phyloP scores from a whole-genome alignment of 2,329 filamentous ascomycete genomes.

The Neofusicoccum sp. region DNA sequence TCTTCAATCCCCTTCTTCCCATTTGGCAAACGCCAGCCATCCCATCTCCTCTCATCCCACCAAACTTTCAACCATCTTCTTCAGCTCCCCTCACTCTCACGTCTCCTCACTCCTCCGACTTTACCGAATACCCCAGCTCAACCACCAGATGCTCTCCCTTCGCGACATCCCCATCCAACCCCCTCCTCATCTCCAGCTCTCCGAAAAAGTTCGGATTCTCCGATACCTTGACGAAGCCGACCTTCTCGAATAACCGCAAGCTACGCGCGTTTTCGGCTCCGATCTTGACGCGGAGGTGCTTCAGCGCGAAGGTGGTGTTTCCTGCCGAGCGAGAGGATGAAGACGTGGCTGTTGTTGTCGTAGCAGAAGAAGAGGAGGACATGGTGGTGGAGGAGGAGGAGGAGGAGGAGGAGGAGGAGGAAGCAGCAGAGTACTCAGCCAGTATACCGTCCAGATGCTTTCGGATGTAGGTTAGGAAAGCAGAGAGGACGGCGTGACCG shows the following conservation, averaged over 20 bases:
- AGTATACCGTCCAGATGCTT: slow-evolving; percentile 58
- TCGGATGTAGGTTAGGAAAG: slow-evolving; percentile 71
- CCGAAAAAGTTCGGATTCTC: slow-evolving; percentile 66
- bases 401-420: too few relatives aligned
- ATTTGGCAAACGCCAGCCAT: too few relatives aligned
- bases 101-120: neutral
- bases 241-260: slow-evolving; percentile 61
- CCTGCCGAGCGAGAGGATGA: neutral
- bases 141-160: neutral
- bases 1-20: neutral
- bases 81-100: neutral
- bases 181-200: slow-evolving; percentile 61
- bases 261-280: slow-evolving; percentile 59
- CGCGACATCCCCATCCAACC: neutral
- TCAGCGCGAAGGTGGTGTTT: slow-evolving; percentile 32
- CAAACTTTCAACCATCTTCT: too few relatives aligned
- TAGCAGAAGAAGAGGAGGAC: too few relatives aligned
- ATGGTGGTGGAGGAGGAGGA: too few relatives aligned
- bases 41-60: too few relatives aligned
- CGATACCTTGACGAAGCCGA: slow-evolving; percentile 57
- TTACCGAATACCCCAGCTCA: neutral
- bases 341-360: too few relatives aligned
- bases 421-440: slow-evolving; percentile 51
- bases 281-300: slow-evolving; percentile 65
- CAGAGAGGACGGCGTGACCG: slow-evolving; percentile 65